phyloP scores from a whole-genome alignment of 305 asterid genomes.

The Fraxinus dipetala region DNA sequence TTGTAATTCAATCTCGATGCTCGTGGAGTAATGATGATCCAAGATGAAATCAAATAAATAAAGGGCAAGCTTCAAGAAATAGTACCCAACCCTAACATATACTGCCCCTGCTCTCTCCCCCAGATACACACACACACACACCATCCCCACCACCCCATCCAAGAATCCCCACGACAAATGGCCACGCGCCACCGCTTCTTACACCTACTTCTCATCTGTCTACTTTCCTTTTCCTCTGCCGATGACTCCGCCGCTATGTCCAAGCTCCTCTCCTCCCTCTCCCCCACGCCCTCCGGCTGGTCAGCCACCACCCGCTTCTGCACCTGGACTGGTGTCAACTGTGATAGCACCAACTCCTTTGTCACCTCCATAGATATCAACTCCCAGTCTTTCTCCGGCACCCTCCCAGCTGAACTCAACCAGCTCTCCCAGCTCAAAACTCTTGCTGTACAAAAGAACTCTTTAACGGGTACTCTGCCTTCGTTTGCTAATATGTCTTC shows the following conservation, averaged over 20 bases:
- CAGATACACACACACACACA: no score
- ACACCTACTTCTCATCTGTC: conserved; percentile 31
- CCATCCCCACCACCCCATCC: conserved; percentile 1
- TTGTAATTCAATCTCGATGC: no score
- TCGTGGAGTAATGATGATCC: no score
- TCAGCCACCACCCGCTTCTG: conserved; percentile 46
- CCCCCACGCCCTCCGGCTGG: conserved; percentile 71
- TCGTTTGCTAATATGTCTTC: conserved; percentile 62
- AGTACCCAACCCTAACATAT: background rate
- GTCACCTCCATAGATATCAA: conserved; percentile 50
- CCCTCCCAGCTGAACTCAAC: conserved; percentile 55
- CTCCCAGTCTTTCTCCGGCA: conserved; percentile 54
- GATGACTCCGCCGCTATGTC: conserved; percentile 70
- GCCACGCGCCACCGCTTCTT: conserved; percentile 27
- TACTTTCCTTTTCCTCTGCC: conserved; percentile 41
- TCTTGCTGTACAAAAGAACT: conserved; percentile 55
- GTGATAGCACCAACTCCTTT: conserved; percentile 43
- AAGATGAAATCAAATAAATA: no score
- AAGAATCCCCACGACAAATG: conserved; percentile 27
- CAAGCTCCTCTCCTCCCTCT: conserved; percentile 47
- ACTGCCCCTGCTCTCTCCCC: background rate
- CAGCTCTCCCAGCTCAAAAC: conserved; percentile 53
- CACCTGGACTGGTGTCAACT: conserved; percentile 49
- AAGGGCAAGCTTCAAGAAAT: no score
- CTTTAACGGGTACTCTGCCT: conserved; percentile 65